Percentiles rank a stretch among this genome's conserved stretches.
Evolutionary conservation across 2,329 filamentous ascomycete species (phyloP).

Genomic region (Talaromyces verruculosus): DNA sequence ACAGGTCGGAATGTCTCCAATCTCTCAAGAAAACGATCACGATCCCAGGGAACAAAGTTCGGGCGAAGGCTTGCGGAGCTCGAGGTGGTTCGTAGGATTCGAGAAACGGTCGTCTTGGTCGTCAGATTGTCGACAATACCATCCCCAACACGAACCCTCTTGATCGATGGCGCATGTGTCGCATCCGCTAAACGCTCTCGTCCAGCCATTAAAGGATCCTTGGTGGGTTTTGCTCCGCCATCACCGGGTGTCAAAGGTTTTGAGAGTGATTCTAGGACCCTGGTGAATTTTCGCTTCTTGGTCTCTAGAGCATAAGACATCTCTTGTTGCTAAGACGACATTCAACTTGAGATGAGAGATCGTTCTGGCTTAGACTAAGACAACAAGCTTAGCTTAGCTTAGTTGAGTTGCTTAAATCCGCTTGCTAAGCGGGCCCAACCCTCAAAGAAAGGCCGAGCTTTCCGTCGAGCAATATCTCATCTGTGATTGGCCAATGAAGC

Average conservation of each 20-base stretch:
- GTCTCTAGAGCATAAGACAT: slow-evolving; percentile 49
- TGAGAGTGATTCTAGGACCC: slow-evolving; percentile 47
- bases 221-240: slow-evolving; percentile 24
- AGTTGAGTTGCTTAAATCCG: not conserved
- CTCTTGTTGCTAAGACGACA: slow-evolving; percentile 15
- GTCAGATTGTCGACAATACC: slow-evolving; percentile 24
- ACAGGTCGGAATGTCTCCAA: slow-evolving; percentile 88
- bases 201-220: slow-evolving; percentile 26
- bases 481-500: slow-evolving; percentile 18
- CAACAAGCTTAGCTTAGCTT: slow-evolving; percentile 2
- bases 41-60: slow-evolving; percentile 83
- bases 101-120: slow-evolving; percentile 24
- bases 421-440: not conserved
- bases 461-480: not conserved
- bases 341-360: not conserved
- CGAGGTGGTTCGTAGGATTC: slow-evolving; percentile 30
- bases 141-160: slow-evolving; percentile 36
- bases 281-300: slow-evolving; percentile 51
- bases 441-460: not conserved
- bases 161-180: slow-evolving; percentile 30
- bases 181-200: slow-evolving; percentile 30
- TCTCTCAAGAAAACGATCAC: slow-evolving; percentile 74
- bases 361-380: not conserved
- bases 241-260: slow-evolving; percentile 31
- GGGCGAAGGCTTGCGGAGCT: slow-evolving; percentile 47